Evolutionary conservation across 371 early-diverging fungal species (phyloP), one percentile per base, ranked within the genome.

Genomic region (Lichtheimia ornata): DNA sequence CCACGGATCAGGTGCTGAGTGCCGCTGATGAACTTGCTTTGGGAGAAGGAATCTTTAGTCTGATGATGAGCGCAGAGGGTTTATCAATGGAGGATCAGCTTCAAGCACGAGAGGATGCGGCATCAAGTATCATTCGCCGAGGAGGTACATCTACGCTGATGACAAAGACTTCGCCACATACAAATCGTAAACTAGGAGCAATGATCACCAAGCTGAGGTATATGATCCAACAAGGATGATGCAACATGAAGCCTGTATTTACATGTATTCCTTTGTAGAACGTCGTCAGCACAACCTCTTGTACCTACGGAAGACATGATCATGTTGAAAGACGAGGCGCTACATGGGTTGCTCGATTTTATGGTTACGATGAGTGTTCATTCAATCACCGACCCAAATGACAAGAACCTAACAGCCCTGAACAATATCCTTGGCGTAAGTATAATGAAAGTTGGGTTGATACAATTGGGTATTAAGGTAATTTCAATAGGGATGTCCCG

Each of bases 281-380:
- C 52, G 17, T 50, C 59, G 3, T 40, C 50, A 1, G 30, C 18
- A 15, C 17, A 20, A 15, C 40, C 41, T n/a, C 40, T 24, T 30
- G 24, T 14, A 25, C 13, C 41, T 35, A 53, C 49, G 20, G 28
- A 55, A 4, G 59, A 42, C 22, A 59, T 61, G 25, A 65, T 55
- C 3, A 35, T 60, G 4, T 24, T 66, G 4, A 69, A 68, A 27
- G 66, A 69, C 15, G 49, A 73, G 11, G 66, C 84, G 18, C 47
- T 82, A 5, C 73, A 82, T 53, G 56, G 73, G 0, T 35, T 85
- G 20, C 53, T 87, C 22, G 84, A 84, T 51, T 80, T 86, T 51
- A 58, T 87, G 47, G 81, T 87, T 14, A 70, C 74, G 15, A 77
- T 89, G 7, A 81, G 81, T 30, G 70, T 82, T 15, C 75, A 82